Percentiles rank a stretch among this genome's conserved stretches.
phyloP scores from a whole-genome alignment of 495 filamentous ascomycete species.

The Penicillium taxi region DNA sequence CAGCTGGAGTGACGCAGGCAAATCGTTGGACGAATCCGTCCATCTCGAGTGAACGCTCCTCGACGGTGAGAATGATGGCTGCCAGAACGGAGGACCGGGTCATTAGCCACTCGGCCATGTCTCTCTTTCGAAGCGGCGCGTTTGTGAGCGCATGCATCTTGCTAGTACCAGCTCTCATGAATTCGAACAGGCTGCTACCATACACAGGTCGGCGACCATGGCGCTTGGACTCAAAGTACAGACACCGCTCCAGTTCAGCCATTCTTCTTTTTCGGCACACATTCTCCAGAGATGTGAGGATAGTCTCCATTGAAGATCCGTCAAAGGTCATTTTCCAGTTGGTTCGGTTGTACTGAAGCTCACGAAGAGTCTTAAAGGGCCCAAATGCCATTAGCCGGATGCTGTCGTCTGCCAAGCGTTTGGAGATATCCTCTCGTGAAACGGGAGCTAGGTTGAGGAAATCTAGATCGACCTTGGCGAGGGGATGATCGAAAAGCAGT shows the following conservation, averaged over 20 bases:
- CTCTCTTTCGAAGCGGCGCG: conserved; percentile 32
- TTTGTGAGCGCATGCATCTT: conserved; percentile 36
- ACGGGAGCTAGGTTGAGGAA: conserved; percentile 78
- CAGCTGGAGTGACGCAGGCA: conserved; percentile 82
- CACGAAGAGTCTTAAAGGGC: conserved; percentile 52
- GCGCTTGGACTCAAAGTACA: conserved; percentile 73
- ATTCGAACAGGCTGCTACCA: conserved; percentile 63
- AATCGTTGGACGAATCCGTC: conserved; percentile 77
- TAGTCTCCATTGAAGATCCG: conserved; percentile 56
- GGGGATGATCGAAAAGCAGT: conserved; percentile 56
- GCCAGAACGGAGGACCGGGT: conserved; percentile 59
- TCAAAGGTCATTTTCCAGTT: conserved; percentile 54
- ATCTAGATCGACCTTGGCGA: conserved; percentile 59
- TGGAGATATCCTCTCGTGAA: conserved; percentile 58
- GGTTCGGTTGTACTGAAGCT: conserved; percentile 54
- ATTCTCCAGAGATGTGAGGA: conserved; percentile 65
- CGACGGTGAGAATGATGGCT: conserved; percentile 64
- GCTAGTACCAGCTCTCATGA: conserved; percentile 53
- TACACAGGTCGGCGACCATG: conserved; percentile 76
- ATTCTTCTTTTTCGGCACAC: conserved; percentile 61
- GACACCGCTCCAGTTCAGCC: conserved; percentile 68
- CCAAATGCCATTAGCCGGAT: conserved; percentile 56
- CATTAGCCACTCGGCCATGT: conserved; percentile 63
- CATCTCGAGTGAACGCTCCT: conserved; percentile 61
- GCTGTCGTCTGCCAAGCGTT: conserved; percentile 52